phyloP scores from a whole-genome alignment of 257 asterid species.

The Nicotiana otophora region DNA sequence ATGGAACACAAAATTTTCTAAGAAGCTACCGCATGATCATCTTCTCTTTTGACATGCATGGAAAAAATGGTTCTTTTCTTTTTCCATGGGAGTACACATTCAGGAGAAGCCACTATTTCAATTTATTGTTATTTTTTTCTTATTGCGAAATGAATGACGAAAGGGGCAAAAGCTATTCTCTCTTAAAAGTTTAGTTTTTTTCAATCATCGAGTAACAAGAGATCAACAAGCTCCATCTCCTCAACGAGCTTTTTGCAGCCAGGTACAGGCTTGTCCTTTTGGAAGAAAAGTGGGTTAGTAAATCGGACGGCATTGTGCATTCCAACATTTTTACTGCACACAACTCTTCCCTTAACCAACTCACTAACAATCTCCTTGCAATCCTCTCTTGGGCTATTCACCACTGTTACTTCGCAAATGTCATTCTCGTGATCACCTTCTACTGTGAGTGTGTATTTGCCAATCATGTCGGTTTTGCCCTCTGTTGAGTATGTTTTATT shows the following conservation, averaged over 20 bases:
- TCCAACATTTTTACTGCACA: constrained; percentile 30
- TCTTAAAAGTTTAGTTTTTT: neutral
- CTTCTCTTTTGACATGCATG: neutral
- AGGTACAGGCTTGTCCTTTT: neutral
- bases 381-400: constrained; percentile 21
- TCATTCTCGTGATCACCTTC: constrained; percentile 38
- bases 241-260: constrained; percentile 18
- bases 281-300: constrained; percentile 40
- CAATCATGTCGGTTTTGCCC: constrained; percentile 14
- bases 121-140: neutral
- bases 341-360: constrained; percentile 14
- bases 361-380: constrained; percentile 18
- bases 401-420: constrained; percentile 29
- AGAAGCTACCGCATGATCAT: neutral
- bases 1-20: neutral
- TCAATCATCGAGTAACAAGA: neutral
- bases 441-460: constrained; percentile 25
- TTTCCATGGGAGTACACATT: neutral
- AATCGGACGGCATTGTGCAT: constrained; percentile 12
- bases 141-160: neutral
- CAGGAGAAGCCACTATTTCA: neutral
- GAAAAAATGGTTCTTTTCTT: neutral
- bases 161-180: neutral
- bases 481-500: constrained; percentile 5
- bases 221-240: constrained; percentile 14